A percentile compares a stretch with the other conserved stretches of the same genome.
These are phyloP conservation scores for Lentinus brumalis DNA, from an alignment of 768 basidiomycete species.

Conservation along the genomic window DNA sequence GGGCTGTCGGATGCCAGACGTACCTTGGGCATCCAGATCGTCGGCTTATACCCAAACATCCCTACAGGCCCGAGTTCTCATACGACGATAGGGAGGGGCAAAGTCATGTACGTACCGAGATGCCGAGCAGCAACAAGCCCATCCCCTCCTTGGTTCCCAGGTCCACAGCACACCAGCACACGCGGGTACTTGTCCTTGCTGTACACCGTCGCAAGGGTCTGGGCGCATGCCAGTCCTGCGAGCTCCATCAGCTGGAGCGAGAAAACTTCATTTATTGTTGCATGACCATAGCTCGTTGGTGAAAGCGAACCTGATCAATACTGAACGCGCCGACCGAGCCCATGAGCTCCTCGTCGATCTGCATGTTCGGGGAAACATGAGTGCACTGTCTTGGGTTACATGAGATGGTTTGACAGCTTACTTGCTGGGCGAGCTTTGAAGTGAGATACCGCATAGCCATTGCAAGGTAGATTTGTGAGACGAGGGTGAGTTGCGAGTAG, in stretches of 20 bases:
- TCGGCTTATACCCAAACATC: conserved; percentile 90
- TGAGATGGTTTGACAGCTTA: conserved; percentile 24
- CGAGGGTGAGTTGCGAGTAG: neutral
- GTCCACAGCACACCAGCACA: conserved; percentile 95
- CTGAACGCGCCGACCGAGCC: conserved; percentile 86
- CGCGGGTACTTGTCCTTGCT: conserved; percentile 63
- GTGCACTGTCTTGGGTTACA: conserved; percentile 1
- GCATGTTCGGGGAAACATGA: neutral
- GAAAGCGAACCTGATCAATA: conserved; percentile 73
- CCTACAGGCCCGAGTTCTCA: conserved; percentile 43
- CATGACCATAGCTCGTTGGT: neutral
- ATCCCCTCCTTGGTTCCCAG: conserved; percentile 98
- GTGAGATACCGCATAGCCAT: conserved; percentile 69
- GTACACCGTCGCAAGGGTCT: conserved; percentile 81
- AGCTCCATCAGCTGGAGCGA: conserved; percentile 85
- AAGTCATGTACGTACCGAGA: conserved; percentile 51
- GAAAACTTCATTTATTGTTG: too few relatives aligned
- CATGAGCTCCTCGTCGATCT: conserved; percentile 98
- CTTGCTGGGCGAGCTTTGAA: conserved; percentile 78
- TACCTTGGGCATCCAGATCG: conserved; percentile 94
- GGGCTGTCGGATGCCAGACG: neutral
- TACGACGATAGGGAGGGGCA: neutral
- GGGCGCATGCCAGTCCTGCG: conserved; percentile 92
- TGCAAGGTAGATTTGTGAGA: conserved; percentile 7
- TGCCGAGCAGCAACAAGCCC: conserved; percentile 96